phyloP scores from a whole-genome alignment of 345 rosid species.

The Nasturtium officinale region DNA sequence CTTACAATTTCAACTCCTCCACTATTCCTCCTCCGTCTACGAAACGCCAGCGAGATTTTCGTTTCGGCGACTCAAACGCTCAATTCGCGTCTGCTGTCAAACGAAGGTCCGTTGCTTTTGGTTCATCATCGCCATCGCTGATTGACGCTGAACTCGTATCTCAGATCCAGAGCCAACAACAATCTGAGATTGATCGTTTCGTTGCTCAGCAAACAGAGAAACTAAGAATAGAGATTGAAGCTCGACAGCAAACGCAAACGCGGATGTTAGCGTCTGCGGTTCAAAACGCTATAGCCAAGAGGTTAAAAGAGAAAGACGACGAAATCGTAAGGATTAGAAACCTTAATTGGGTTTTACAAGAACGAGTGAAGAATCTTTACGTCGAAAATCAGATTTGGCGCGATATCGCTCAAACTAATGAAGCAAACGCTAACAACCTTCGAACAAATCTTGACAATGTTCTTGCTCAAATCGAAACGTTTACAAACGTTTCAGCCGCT shows the following conservation, averaged over 20 bases:
- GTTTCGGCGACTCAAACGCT: conserved; percentile 37
- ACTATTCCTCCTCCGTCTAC: conserved; percentile 31
- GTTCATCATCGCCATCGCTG: conserved; percentile 37
- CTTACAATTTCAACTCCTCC: conserved; percentile 45
- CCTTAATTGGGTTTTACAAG: conserved; percentile 67
- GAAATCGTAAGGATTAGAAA: conserved; percentile 59
- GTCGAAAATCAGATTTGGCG: conserved; percentile 70
- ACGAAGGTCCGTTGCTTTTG: conserved; percentile 39
- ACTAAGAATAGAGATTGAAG: conserved; percentile 62
- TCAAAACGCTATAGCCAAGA: conserved; percentile 49
- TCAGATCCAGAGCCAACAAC: conserved; percentile 60
- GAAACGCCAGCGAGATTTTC: conserved; percentile 54
- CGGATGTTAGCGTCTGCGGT: conserved; percentile 52
- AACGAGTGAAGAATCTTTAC: conserved; percentile 53
- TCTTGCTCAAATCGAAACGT: conserved; percentile 60
- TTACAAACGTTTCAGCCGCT: conserved; percentile 22
- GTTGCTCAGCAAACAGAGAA: conserved; percentile 62
- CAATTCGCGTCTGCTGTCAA: conserved; percentile 37
- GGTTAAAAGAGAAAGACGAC: conserved; percentile 65
- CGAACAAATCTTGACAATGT: conserved; percentile 60
- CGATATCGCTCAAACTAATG: conserved; percentile 66
- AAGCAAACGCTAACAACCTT: conserved; percentile 66
- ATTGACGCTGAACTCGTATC: conserved; percentile 40
- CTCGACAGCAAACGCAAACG: conserved; percentile 60
- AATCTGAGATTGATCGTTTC: conserved; percentile 57